These are phyloP conservation scores for Neurospora pannonica DNA, from an alignment of 495 filamentous ascomycete genomes.

Conservation along the genomic window DNA sequence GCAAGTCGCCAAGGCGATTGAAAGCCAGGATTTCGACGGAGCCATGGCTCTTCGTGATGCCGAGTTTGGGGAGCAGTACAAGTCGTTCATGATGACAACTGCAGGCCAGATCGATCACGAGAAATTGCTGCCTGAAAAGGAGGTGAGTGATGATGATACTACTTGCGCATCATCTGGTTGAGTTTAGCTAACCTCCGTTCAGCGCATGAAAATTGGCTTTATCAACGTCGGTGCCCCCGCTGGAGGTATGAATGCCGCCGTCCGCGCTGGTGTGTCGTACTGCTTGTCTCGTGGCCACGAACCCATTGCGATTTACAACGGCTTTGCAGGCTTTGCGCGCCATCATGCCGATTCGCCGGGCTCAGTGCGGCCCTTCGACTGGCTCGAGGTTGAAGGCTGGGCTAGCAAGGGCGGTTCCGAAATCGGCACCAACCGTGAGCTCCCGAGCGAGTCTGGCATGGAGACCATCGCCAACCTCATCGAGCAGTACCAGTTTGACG, in stretches of 20 bases:
- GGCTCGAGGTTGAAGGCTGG: conserved; percentile 94
- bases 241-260: conserved; percentile 98
- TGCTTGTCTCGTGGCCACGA: conserved; percentile 89
- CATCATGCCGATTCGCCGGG: conserved; percentile 82
- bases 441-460: conserved; percentile 76
- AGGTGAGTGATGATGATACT: conserved; percentile 42
- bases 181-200: conserved; percentile 11
- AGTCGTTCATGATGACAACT: conserved; percentile 83
- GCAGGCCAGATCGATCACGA: conserved; percentile 37
- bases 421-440: conserved; percentile 92
- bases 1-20: conserved; percentile 69
- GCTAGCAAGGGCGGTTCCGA: conserved; percentile 94
- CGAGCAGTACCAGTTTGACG: conserved; percentile 78
- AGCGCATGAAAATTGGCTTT: conserved; percentile 89
- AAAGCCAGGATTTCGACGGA: conserved; percentile 67
- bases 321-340: conserved; percentile 87
- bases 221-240: conserved; percentile 96
- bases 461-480: conserved; percentile 78
- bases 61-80: conserved; percentile 90
- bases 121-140: conserved; percentile 53
- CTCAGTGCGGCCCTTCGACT: conserved; percentile 73
- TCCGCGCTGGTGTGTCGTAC: conserved; percentile 91
- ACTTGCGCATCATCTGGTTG: background rate
- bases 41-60: conserved; percentile 84
- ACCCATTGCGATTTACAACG: conserved; percentile 88